Evolutionary conservation across 768 basidiomycete species (phyloP), one percentile per base, ranked within the genome.

Genomic region (Artomyces pyxidatus): DNA sequence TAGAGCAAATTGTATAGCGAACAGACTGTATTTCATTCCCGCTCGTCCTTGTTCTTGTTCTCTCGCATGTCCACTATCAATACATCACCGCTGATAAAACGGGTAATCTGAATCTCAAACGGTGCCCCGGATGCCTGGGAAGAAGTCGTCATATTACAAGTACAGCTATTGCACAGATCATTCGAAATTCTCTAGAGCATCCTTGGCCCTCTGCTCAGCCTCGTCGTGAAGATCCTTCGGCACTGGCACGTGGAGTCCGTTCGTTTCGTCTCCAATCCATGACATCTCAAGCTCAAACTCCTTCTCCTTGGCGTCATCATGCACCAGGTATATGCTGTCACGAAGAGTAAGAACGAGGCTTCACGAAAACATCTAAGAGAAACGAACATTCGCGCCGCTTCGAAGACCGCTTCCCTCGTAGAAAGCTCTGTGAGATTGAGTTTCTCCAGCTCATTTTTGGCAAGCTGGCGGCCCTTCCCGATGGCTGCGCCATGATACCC

Each of bases 401-500:
- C 93, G 55, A 81, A 72, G 21, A 95, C 89, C 17, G 94, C 96
- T 63, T 99, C 83, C 52, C 83, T 76, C 48, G 77, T 78, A 2
- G 88, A 78, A 45, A 98, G 66, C 55, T 88, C 87, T 6, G 83
- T 69, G 29, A 95, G 72, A 55, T 93, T 85, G 54, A 98, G 81
- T 67, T 99, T 99, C 70, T 99, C 96, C 42, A 99, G 68, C 66
- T 98, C 96, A 7, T 95, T 98, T 76, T 97, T 98, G 17, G 96
- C 96, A 53, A 98, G 73, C 61, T 96, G 92, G 48, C 88, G 83
- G n/a, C 96, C 96, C 67, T 98, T 99, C 47, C 96, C 96, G 25
- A 94, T 84, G n/a, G 96, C 96, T 12, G 88, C 88, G 23, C 93
- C 95, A 50, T 93, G 77, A 68, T 97, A 97, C 26, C 96, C 96